Percentiles rank a stretch among this genome's conserved stretches.
phyloP scores from a whole-genome alignment of 2,329 filamentous ascomycete genomes.

The Penicillium expansum region DNA sequence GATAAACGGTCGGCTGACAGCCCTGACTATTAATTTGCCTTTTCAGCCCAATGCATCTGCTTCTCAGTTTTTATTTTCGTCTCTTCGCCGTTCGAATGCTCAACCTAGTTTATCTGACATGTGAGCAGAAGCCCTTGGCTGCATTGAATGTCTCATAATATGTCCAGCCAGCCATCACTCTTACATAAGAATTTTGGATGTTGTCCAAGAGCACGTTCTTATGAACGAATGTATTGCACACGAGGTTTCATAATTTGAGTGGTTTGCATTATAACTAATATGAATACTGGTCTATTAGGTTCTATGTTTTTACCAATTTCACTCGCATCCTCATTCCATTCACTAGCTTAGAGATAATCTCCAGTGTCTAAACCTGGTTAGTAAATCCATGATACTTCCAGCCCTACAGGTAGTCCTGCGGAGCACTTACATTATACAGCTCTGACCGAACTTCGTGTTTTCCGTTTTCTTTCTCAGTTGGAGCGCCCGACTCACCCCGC shows the following conservation, averaged over 20 bases:
- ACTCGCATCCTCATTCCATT: constrained; percentile 3
- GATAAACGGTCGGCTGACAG: background rate
- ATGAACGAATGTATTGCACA: background rate
- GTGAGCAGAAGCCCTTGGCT: background rate
- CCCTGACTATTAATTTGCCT: background rate
- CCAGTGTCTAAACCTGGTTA: background rate
- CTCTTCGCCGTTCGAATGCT: background rate
- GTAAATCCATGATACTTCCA: background rate
- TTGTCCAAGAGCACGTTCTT: background rate
- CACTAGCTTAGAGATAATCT: background rate
- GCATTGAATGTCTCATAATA: background rate
- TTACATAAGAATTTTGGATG: background rate
- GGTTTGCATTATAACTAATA: background rate
- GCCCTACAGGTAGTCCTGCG: background rate
- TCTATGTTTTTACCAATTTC: background rate
- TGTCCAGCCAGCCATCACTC: background rate
- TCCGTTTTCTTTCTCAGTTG: background rate
- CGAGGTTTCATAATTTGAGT: background rate
- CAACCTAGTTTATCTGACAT: too few species aligned
- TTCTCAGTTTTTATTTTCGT: background rate
- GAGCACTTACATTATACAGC: background rate
- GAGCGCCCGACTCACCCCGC: background rate
- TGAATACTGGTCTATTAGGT: background rate
- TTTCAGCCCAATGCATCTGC: background rate
- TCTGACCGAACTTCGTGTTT: background rate